phyloP scores from a whole-genome alignment of 2,329 filamentous ascomycete species.

The Trichoderma citrinoviride region DNA sequence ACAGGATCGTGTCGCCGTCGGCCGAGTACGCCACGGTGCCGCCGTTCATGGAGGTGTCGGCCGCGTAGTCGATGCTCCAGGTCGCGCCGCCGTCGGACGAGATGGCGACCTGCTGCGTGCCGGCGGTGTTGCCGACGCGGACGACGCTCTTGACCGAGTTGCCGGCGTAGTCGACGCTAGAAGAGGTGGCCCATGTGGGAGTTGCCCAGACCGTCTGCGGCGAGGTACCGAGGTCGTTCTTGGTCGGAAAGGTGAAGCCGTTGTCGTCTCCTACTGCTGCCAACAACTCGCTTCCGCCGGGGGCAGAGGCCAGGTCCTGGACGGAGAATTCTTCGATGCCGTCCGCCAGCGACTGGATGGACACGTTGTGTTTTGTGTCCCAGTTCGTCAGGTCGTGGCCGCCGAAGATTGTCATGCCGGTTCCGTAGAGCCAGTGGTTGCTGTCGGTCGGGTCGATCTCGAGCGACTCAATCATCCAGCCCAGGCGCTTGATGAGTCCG shows the following conservation, averaged over 20 bases:
- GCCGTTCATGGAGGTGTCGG: constrained; percentile 10
- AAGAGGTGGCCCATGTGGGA: constrained; percentile 10
- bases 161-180: constrained; percentile 8
- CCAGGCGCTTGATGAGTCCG: constrained; percentile 7
- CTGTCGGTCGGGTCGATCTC: constrained; percentile 8
- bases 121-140: constrained; percentile 13
- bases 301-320: constrained; percentile 1
- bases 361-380: constrained; percentile 6
- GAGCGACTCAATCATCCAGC: constrained; percentile 16
- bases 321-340: constrained; percentile 10
- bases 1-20: constrained; percentile 10
- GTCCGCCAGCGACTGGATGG: constrained; percentile 12
- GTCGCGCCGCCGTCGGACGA: constrained; percentile 11
- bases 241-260: constrained; percentile 1
- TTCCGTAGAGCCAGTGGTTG: constrained; percentile 16
- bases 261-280: constrained; percentile 3
- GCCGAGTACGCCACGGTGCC: constrained; percentile 15
- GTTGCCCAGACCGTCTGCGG: constrained; percentile 11
- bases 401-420: constrained; percentile 9
- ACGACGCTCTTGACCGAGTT: constrained; percentile 13
- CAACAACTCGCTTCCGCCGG: constrained; percentile 2
- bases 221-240: background rate
- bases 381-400: constrained; percentile 4
- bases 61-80: constrained; percentile 13
- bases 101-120: constrained; percentile 10